Evolutionary conservation across 177 flowering plant species (phyloP), one percentile per base, ranked within the genome.

Genomic region (Vitis hybrid): DNA sequence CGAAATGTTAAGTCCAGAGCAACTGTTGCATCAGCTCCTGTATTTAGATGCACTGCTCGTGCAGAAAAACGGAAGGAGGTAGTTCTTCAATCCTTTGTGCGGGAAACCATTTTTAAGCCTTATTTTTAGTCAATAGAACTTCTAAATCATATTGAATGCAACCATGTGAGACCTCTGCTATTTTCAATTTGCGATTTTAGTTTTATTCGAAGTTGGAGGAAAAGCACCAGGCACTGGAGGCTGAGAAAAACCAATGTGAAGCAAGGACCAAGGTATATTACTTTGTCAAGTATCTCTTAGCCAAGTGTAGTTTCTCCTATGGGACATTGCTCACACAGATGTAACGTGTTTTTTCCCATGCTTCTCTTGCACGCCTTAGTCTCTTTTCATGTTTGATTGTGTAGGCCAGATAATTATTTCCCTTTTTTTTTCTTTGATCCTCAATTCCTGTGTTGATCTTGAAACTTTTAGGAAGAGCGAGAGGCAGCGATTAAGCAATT

Each of bases 61-160:
- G 85, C 91, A 24, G 97, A 88, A 82, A 92, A 89, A 76, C 88
- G 98, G 63, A 90, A 71, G 80, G 97, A 95, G 97, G 99, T 95
- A 86, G 5, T 54, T 62, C 62, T 22, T 54, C 69, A 71, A 3
- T 59, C 15, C 12, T 65, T 51, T 59, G 18, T 17, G 38, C 53
- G 7, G 68, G 62, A 7, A 28, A 18, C 52, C 47, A 38, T 10
- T 38, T 38, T 11, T 12, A 10, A 20, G 13, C 50, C 3, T 18
- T 12, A 19, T 8, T 19, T 65, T 31, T 47, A 20, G 1, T 12
- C 6, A 17, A 10, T 17, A 44, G 0, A 6, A 17, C 50, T 47
- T 65, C 24, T 52, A 7, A 17, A 12, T 38, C 50, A 17, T 49
- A 47, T 51, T 3, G 6, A 64, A n/a, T 62, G 18, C 47, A 38